Evolutionary conservation across 75 land plant species (phyloP), one percentile per base, ranked within the genome.

Genomic region (Sequoia sempervirens): DNA sequence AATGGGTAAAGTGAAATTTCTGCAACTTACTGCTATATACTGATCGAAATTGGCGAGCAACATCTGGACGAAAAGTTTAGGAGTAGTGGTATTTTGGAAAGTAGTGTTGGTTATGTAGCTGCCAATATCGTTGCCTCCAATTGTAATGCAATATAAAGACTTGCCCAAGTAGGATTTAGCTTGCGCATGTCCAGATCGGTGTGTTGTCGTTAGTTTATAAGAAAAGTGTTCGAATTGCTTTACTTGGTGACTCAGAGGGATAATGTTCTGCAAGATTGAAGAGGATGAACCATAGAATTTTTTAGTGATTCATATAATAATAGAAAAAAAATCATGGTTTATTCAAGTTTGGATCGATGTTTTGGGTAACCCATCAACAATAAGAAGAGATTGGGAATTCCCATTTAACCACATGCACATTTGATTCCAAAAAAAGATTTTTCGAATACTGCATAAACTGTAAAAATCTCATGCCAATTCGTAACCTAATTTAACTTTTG

Each of bases 121-220:
- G 20, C 78, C 78, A 75, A 75, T 75, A 75, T 75, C 78, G 20
- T 75, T 75, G 26, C 45, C 43, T 36, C 78, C 78, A 15, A 13
- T 18, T 15, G 18, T 75, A 75, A 75, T 75, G 45, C 23, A 15
- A 50, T 0, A 11, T 13, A 50, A 12, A 50, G 53, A 50, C 53
- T 50, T 50, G 15, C 53, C 14, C 2, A 75, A 38, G 8, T 36
- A 4, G 17, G 17, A 36, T 17, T 38, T 38, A 34, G 41, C 78
- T 36, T 34, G 45, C 1, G 37, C n/a, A 64, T 5, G 28, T 20
- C 68, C 68, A 23, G 68, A 64, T 64, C 9, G 8, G n/a, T 64
- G 26, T 0, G 23, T 38, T 15, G 4, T 34, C 0, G 2, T 37
- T 1, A 75, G 8, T 17, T 1, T 17, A 20, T 36, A 38, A 37